Evolutionary conservation across 805 yeast genomes (phyloP).

Genomic region (Wickerhamomyces strasburgensis): DNA sequence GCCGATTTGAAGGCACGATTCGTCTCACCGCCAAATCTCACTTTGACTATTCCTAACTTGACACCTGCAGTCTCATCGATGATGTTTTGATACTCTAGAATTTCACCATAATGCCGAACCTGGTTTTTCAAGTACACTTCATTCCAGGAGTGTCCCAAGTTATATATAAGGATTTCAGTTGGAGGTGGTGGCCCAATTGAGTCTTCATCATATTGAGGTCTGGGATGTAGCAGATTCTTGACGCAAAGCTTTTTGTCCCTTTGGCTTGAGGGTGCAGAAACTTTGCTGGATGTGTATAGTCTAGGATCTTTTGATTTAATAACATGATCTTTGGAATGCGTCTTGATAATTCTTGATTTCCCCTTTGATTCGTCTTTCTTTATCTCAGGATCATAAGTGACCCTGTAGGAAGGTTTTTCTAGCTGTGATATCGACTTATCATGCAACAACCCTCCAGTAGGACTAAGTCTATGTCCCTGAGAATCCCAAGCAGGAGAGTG

Average conservation of each 20-base stretch:
- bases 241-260: constrained; percentile 36
- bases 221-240: constrained; percentile 37
- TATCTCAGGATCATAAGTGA: constrained; percentile 48
- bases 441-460: neutral
- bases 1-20: constrained; percentile 46
- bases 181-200: constrained; percentile 75
- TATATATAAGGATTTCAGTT: constrained; percentile 65
- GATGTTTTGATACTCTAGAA: constrained; percentile 52
- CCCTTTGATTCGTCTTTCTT: constrained; percentile 40
- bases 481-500: too few species aligned
- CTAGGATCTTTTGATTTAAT: constrained; percentile 39
- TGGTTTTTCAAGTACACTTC: constrained; percentile 43
- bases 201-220: constrained; percentile 49
- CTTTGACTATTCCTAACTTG: constrained; percentile 66
- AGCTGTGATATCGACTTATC: constrained; percentile 5
- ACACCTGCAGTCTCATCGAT: constrained; percentile 73
- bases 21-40: constrained; percentile 53
- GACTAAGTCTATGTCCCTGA: neutral
- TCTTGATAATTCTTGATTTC: constrained; percentile 30
- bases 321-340: constrained; percentile 19
- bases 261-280: constrained; percentile 30
- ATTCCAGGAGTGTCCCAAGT: constrained; percentile 50
- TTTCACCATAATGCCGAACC: constrained; percentile 54
- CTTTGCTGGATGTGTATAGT: constrained; percentile 5
- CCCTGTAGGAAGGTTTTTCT: constrained; percentile 31